Conservation (phyloP, 1,284 basidiomycete genomes). For the Heterobasidion annosum region DNA sequence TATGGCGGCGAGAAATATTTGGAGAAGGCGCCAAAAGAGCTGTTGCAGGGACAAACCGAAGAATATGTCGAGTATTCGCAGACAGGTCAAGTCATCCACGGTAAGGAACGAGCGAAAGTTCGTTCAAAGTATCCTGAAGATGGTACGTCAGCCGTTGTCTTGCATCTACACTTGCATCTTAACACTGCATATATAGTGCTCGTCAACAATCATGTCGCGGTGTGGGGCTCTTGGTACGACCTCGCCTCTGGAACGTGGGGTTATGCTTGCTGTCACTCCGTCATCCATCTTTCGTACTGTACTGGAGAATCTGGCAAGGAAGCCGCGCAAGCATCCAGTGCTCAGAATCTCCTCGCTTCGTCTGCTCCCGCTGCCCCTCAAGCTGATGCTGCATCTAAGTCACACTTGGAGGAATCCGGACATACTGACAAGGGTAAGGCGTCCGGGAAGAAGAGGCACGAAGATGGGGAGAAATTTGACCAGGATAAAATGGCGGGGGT, state of each 20-base stretch:
- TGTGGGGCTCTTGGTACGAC: conserved; percentile 98
- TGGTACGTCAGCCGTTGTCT: conserved; percentile 39
- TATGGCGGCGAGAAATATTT: conserved; percentile 96
- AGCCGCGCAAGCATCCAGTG: conserved; percentile 65
- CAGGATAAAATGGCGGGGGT: conserved; percentile 61
- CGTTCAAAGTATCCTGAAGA: conserved; percentile 94
- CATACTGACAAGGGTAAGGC: conserved; percentile 46
- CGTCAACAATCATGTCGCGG: conserved; percentile 86
- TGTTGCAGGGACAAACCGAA: conserved; percentile 91
- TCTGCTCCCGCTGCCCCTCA: conserved; percentile 15
- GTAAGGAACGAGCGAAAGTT: conserved; percentile 79
- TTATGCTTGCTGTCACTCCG: conserved; percentile 91
- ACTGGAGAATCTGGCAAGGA: conserved; percentile 84
- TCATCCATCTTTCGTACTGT: conserved; percentile 85
- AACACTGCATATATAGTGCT: conserved; percentile 44
- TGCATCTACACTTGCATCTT: neutral
- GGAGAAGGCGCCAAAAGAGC: conserved; percentile 79
- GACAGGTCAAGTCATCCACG: conserved; percentile 86
- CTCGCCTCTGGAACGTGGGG: conserved; percentile 74
- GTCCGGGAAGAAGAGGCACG: conserved; percentile 42
- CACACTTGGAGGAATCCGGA: conserved; percentile 17
- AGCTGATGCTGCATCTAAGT: conserved; percentile 14
- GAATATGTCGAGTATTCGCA: conserved; percentile 97
- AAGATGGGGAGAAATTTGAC: conserved; percentile 68
- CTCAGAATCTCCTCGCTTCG: conserved; percentile 53